phyloP scores from a whole-genome alignment of 805 yeast species.

The Candida sithepensis region DNA sequence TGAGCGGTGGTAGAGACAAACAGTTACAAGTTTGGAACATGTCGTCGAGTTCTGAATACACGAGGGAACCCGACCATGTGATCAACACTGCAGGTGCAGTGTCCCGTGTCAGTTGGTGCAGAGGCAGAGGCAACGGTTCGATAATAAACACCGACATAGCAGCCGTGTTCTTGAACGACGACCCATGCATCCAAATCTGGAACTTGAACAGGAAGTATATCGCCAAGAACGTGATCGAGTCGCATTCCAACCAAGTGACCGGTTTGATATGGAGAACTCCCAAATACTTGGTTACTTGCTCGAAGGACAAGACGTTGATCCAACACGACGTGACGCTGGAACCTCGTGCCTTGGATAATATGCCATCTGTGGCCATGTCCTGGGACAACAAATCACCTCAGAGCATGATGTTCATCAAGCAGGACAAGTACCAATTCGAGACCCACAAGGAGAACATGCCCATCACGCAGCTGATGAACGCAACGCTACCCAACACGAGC shows the following conservation, averaged over 20 bases:
- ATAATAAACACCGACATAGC: slow-evolving; percentile 66
- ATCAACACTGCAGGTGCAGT: slow-evolving; percentile 77
- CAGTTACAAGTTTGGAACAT: slow-evolving; percentile 75
- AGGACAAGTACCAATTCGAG: slow-evolving; percentile 43
- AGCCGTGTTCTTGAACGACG: slow-evolving; percentile 68
- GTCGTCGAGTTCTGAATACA: slow-evolving; percentile 35
- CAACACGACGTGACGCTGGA: slow-evolving; percentile 46
- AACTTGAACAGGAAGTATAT: slow-evolving; percentile 66
- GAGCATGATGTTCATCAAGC: slow-evolving; percentile 50
- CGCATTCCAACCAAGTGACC: slow-evolving; percentile 47
- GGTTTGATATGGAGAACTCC: slow-evolving; percentile 57
- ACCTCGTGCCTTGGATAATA: slow-evolving; percentile 43
- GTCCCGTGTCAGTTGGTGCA: slow-evolving; percentile 69
- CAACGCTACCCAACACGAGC: slow-evolving; percentile 6
- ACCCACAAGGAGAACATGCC: slow-evolving; percentile 7
- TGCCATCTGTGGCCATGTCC: slow-evolving; percentile 48
- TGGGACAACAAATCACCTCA: slow-evolving; percentile 52
- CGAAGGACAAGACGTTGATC: slow-evolving; percentile 46
- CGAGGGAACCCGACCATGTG: slow-evolving; percentile 60
- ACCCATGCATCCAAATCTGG: slow-evolving; percentile 66
- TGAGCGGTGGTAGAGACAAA: slow-evolving; percentile 92
- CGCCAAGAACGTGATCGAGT: slow-evolving; percentile 54
- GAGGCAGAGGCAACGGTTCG: slow-evolving; percentile 35
- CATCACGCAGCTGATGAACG: slow-evolving; percentile 11
- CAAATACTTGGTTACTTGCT: slow-evolving; percentile 42